Conservation (phyloP, 1,284 basidiomycete genomes). For the Moesziomyces sp. region DNA sequence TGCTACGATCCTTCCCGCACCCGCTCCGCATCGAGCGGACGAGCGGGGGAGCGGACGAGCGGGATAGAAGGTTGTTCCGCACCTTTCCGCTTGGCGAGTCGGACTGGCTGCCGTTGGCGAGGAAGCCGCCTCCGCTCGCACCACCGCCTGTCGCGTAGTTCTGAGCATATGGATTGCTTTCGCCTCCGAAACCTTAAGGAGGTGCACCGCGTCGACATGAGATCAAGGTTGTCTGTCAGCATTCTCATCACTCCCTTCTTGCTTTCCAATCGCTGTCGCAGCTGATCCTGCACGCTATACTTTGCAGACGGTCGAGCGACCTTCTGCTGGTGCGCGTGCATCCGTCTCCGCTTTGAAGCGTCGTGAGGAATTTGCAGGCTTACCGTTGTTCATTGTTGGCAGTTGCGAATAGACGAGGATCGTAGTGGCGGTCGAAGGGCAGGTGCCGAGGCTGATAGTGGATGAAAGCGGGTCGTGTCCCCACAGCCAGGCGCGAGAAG, state of each 20-base stretch:
- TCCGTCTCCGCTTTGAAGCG: not conserved
- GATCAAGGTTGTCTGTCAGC: not conserved
- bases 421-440: not conserved
- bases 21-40: no score
- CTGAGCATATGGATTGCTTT: conserved; percentile 52
- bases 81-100: conserved; percentile 51
- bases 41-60: conserved; percentile 2
- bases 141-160: conserved; percentile 57
- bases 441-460: conserved; percentile 2
- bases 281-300: no score
- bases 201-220: not conserved
- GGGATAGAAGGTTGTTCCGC: conserved; percentile 6
- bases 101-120: conserved; percentile 45
- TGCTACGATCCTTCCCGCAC: no score
- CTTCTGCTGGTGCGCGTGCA: not conserved
- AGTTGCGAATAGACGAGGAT: not conserved
- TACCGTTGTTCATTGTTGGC: conserved; percentile 48
- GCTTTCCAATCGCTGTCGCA: no score
- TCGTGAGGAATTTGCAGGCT: not conserved
- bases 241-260: not conserved
- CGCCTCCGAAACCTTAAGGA: conserved; percentile 27
- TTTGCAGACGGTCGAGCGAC: not conserved
- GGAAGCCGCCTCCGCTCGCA: conserved; percentile 52
- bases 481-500: not conserved
- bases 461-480: conserved; percentile 2